Conservation (phyloP, 352 stramenopile species). For the Peronospora destructor region DNA sequence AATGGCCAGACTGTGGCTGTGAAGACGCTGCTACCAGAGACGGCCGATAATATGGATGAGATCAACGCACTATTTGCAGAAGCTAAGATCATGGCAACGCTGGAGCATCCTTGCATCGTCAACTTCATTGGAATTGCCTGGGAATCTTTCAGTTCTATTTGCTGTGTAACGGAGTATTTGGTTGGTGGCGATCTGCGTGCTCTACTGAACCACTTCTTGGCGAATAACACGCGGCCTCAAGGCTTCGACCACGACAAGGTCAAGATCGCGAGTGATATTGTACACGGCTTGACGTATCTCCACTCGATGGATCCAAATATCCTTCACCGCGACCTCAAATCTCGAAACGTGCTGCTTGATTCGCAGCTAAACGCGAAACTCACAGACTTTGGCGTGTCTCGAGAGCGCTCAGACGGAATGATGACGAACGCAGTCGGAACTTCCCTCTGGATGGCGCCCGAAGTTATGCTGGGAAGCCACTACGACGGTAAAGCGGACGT, state of each 20-base stretch:
- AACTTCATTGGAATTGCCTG: constrained; percentile 61
- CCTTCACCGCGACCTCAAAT: constrained; percentile 74
- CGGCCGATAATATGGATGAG: constrained; percentile 41
- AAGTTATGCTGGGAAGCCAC: constrained; percentile 40
- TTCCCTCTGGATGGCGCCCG: constrained; percentile 48
- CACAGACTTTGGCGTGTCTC: constrained; percentile 51
- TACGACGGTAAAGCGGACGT: constrained; percentile 46
- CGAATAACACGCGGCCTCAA: constrained; percentile 16
- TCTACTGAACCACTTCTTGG: constrained; percentile 33
- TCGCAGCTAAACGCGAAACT: constrained; percentile 43
- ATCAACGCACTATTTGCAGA: constrained; percentile 48
- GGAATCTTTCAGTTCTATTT: constrained; percentile 35
- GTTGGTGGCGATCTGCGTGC: constrained; percentile 37
- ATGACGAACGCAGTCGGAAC: constrained; percentile 47
- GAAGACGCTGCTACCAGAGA: constrained; percentile 49
- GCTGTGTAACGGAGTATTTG: constrained; percentile 46
- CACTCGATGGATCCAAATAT: constrained; percentile 38
- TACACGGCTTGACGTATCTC: constrained; percentile 43
- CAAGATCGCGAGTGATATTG: constrained; percentile 37
- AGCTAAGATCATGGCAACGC: constrained; percentile 46
- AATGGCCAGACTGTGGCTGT: constrained; percentile 43
- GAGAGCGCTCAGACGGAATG: constrained; percentile 29
- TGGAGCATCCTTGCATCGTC: constrained; percentile 61
- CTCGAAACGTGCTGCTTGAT: constrained; percentile 64
- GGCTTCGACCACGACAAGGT: constrained; percentile 45